phyloP scores from a whole-genome alignment of 306 rosid species.

The Trifolium subterraneum region DNA sequence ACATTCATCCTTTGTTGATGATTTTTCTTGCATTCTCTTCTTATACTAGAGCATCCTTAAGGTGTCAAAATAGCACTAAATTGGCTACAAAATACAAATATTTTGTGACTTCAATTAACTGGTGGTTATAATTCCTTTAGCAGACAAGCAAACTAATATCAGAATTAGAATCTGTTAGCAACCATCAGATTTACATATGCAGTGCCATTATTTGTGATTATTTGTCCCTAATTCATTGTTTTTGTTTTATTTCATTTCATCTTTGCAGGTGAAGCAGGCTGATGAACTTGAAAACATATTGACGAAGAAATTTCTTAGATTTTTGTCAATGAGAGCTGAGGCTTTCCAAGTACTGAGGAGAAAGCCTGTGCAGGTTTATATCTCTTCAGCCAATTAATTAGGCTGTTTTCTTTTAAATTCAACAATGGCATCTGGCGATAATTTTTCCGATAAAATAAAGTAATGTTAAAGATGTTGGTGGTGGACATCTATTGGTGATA shows the following conservation, averaged over 20 bases:
- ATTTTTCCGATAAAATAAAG: constrained; percentile 24
- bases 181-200: constrained; percentile 6
- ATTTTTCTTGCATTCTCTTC: constrained; percentile 13
- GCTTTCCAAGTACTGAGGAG: constrained; percentile 96
- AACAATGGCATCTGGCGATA: constrained; percentile 23
- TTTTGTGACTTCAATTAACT: constrained; percentile 22
- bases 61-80: constrained; percentile 18
- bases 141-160: constrained; percentile 10
- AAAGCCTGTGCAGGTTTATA: constrained; percentile 88
- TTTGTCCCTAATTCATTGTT: constrained; percentile 13
- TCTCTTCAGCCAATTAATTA: constrained; percentile 27
- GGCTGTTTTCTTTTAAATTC: not conserved
- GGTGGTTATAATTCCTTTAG: constrained; percentile 26
- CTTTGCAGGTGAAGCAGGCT: constrained; percentile 86
- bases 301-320: constrained; percentile 92
- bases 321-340: constrained; percentile 98
- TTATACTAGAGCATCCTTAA: constrained; percentile 13
- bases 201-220: constrained; percentile 5
- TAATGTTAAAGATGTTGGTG: constrained; percentile 25
- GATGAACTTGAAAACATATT: constrained; percentile 98
- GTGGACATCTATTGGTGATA: constrained; percentile 26
- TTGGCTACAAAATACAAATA: constrained; percentile 8
- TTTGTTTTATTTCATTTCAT: constrained; percentile 29
- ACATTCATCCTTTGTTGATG: constrained; percentile 22
- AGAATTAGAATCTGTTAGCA: constrained; percentile 19